phyloP scores from a whole-genome alignment of 768 basidiomycete genomes.

The Leccinum boreale region DNA sequence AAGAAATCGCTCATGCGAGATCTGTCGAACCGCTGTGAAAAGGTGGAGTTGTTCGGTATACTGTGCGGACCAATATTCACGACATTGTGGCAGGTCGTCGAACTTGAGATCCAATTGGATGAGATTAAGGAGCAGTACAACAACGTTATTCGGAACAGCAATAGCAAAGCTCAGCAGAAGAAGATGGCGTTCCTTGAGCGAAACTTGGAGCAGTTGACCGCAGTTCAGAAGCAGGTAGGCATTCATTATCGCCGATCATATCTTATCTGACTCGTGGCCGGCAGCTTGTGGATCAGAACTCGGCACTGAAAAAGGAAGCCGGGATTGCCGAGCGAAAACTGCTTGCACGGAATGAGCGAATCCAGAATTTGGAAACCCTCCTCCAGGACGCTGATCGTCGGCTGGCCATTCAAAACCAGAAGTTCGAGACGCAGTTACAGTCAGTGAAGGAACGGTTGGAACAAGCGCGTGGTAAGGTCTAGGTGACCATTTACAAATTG shows the following conservation, averaged over 20 bases:
- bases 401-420: slow-evolving; percentile 89
- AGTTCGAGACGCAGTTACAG: slow-evolving; percentile 91
- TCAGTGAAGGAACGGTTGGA: slow-evolving; percentile 89
- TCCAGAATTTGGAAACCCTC: slow-evolving; percentile 91
- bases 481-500: slow-evolving; percentile 13
- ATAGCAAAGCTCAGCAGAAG: slow-evolving; percentile 97
- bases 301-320: slow-evolving; percentile 94
- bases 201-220: slow-evolving; percentile 90
- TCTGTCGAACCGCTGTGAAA: slow-evolving; percentile 98
- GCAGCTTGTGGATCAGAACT: slow-evolving; percentile 98
- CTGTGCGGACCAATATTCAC: slow-evolving; percentile 15
- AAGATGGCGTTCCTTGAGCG: slow-evolving; percentile 99
- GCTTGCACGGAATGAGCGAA: slow-evolving; percentile 94
- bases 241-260: neutral
- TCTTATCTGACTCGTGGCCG: slow-evolving; percentile 14
- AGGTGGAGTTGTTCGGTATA: slow-evolving; percentile 48
- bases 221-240: slow-evolving; percentile 93
- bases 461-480: slow-evolving; percentile 78
- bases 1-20: slow-evolving; percentile 99
- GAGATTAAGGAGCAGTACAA: slow-evolving; percentile 99
- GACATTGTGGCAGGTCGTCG: slow-evolving; percentile 71
- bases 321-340: slow-evolving; percentile 96
- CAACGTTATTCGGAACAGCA: slow-evolving; percentile 96
- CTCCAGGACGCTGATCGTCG: slow-evolving; percentile 93
- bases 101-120: slow-evolving; percentile 97